Base-by-base conservation (phyloP, 1,139 yeast genomes). In the Geotrichum fermentans region DNA sequence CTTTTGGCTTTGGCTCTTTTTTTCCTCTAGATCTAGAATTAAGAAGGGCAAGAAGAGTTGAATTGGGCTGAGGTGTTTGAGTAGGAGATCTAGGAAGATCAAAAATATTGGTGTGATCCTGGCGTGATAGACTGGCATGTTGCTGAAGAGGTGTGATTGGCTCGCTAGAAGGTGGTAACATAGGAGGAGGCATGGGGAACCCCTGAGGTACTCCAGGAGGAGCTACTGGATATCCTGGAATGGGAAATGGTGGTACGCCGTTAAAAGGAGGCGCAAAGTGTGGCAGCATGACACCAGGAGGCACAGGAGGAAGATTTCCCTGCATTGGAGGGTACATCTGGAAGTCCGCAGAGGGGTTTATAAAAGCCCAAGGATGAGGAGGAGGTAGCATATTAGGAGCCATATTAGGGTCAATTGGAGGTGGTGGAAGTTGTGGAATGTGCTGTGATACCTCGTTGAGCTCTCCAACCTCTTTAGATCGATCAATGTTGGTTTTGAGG, bases 41-140 rank as follows among this genome's bases (percentile, higher is more conserved):
- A 16, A 64, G 56, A 32, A 64, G 58, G 8, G 60, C 59, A 45
- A 59, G 53, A 28, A 64, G 57, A 39, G 61, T 55, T 10, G 62
- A 56, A 34, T 59, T 58, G 7, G 67, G 66, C 5, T 66, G 67
- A 16, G 64, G 58, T 1, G 65, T 61, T 6, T 57, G 58, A 7
- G 64, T 61, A 8, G 60, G 48, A 2, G 54, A 45, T 10, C 40
- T 26, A 30, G 47, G 37, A 11, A 37, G 10, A 14, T 44, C 41
- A 43, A 36, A 43, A 2, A 29, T 33, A 14, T 39, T 5, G 8
- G 10, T 13, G 11, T 28, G 43, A 4, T 14, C 28, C 30, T 21
- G 29, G 51, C 51, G 34, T 37, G 59, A 47, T 49, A 51, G 29
- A 2, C 22, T 30, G 21, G 48, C 43, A 33, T 45, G 41, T 4